Conservation (phyloP, 495 filamentous ascomycete genomes). For the Apiosordaria backusii region DNA sequence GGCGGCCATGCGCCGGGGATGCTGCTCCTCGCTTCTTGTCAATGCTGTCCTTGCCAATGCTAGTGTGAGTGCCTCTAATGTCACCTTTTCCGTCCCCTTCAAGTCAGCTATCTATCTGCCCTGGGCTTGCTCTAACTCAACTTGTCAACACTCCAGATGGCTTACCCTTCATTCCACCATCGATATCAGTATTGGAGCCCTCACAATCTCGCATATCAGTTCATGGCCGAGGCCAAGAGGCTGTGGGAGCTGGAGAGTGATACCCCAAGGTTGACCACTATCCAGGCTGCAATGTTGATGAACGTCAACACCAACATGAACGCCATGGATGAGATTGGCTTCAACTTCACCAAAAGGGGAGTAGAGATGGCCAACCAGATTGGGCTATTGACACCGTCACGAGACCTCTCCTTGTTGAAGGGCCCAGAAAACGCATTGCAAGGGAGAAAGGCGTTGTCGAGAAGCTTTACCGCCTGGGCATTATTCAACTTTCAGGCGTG, state of each 20-base stretch:
- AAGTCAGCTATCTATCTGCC: not conserved
- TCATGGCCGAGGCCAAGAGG: slow-evolving; percentile 33
- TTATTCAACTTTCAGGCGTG: slow-evolving; percentile 30
- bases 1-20: slow-evolving; percentile 14
- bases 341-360: not conserved
- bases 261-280: slow-evolving; percentile 22
- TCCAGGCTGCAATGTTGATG: slow-evolving; percentile 24
- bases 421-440: slow-evolving; percentile 17
- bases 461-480: slow-evolving; percentile 32
- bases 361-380: not conserved
- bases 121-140: not conserved
- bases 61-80: slow-evolving; percentile 25
- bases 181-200: slow-evolving; percentile 32
- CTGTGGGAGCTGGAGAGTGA: slow-evolving; percentile 33
- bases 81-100: not conserved
- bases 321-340: slow-evolving; percentile 29
- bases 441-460: slow-evolving; percentile 15
- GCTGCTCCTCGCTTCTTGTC: slow-evolving; percentile 33
- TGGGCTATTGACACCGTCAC: not conserved
- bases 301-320: slow-evolving; percentile 29
- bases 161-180: slow-evolving; percentile 21
- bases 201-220: slow-evolving; percentile 30
- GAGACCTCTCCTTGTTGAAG: not conserved
- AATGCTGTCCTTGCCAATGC: slow-evolving; percentile 28
- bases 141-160: slow-evolving; percentile 15